phyloP scores from a whole-genome alignment of 2,329 filamentous ascomycete species.

The Fusarium sp. region DNA sequence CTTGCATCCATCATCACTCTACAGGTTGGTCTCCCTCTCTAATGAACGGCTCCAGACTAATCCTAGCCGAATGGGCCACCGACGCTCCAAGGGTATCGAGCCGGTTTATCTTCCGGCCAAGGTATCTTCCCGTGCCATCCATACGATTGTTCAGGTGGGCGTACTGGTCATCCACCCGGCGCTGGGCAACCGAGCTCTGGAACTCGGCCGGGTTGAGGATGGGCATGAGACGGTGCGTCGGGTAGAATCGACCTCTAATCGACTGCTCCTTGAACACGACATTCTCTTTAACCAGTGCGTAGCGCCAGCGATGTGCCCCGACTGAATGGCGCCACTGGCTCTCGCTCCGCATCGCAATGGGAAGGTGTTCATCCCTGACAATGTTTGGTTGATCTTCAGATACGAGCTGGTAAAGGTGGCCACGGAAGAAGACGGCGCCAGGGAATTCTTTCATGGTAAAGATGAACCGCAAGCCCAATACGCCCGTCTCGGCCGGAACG shows the following conservation, averaged over 20 bases:
- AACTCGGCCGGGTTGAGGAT: constrained; percentile 61
- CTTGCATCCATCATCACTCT: constrained; percentile 18
- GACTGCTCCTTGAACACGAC: constrained; percentile 61
- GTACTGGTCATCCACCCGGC: constrained; percentile 60
- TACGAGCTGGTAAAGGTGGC: constrained; percentile 57
- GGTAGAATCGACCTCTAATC: constrained; percentile 70
- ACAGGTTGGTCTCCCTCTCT: constrained; percentile 51
- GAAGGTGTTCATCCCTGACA: constrained; percentile 57
- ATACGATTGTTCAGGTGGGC: constrained; percentile 67
- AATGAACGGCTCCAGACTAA: constrained; percentile 55
- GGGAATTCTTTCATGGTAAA: constrained; percentile 55
- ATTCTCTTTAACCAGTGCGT: constrained; percentile 60
- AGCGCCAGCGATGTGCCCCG: constrained; percentile 55
- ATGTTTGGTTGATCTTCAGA: constrained; percentile 48
- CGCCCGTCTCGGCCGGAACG: constrained; percentile 50
- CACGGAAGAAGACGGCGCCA: constrained; percentile 57
- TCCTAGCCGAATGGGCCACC: constrained; percentile 54
- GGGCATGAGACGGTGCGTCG: constrained; percentile 65
- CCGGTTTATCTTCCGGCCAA: constrained; percentile 59
- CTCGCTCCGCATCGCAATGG: constrained; percentile 58
- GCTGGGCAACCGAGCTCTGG: constrained; percentile 55
- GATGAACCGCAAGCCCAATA: constrained; percentile 59
- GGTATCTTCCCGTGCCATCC: constrained; percentile 57
- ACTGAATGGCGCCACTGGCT: constrained; percentile 55
- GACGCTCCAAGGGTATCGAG: constrained; percentile 60